Evolutionary conservation across 2,329 filamentous ascomycete genomes (phyloP), one percentile per base, ranked within the genome.

Genomic region (Coniochaeta sp.): DNA sequence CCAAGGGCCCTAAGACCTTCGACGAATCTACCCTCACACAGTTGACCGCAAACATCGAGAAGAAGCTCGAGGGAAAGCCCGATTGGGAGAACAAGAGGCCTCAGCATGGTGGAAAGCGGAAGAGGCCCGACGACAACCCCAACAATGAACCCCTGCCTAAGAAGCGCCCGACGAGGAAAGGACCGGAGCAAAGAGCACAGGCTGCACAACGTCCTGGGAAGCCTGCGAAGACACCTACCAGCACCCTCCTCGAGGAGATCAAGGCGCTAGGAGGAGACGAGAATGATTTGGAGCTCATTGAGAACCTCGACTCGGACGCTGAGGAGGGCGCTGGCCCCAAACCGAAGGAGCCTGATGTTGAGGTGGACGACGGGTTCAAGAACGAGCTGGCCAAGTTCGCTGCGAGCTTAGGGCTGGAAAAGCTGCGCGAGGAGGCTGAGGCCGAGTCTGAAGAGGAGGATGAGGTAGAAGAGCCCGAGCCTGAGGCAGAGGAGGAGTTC

Each of bases 251-350:
- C 7, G 76, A 81, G 52, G 84, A 87, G 60, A 87, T 87, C 55
- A 72, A 76, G 56, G 81, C 80, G 13, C 70, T 87, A 1, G 84
- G 83, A 3, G 84, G 84, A 13, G 81, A 85, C 50, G 80, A 86
- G 64, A 74, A 81, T 38, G 84, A 87, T 56, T 64, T 85, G 40
- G 77, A 81, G 31, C 73, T 87, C 30, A 76, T 87, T 50, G 77
- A 74, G 38, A 79, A 77, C 53, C 68, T 76, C 6, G 69, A 73
- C 55, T 80, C 77, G 1, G 75, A 77, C 51, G 71, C 73, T 18
- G 76, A 79, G 38, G 71, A 71, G 24, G 65, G 66, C 12, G 60
- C 62, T 22, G 63, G 26, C 9, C 6, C 16, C 2, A 28, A 62
- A 12, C 40, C 55, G 27, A 66, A 66, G 53, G 50, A 53, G 5